Conservation (phyloP, 768 basidiomycete species). For the Lactifluus piperatus region DNA sequence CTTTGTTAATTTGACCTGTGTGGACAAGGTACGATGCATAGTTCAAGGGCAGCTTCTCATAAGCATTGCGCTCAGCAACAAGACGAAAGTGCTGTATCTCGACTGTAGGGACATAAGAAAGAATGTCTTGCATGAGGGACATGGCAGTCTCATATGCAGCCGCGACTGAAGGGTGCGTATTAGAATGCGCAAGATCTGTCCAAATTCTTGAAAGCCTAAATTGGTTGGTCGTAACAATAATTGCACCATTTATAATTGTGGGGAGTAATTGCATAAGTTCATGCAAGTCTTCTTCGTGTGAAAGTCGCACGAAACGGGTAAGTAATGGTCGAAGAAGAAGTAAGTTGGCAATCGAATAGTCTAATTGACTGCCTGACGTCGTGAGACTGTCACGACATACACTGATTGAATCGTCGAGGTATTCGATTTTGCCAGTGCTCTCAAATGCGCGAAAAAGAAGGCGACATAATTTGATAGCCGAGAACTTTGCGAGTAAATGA, state of each 20-base stretch:
- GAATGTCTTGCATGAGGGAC: background rate
- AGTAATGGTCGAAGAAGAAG: background rate
- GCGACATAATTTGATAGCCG: accelerated
- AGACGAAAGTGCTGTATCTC: background rate
- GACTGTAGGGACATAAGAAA: background rate
- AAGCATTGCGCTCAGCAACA: background rate
- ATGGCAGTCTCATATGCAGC: background rate
- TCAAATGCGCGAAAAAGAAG: background rate
- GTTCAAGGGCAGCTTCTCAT: background rate
- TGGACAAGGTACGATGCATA: background rate
- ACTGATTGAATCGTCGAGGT: background rate
- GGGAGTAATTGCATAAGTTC: background rate
- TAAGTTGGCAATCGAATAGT: too few relatives aligned
- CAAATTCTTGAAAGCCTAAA: background rate
- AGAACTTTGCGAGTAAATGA: too few relatives aligned
- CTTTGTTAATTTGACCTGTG: background rate
- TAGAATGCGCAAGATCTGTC: background rate
- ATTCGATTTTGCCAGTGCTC: background rate
- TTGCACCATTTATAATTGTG: background rate
- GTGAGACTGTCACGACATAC: background rate
- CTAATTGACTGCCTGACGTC: too few relatives aligned
- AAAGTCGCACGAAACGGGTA: background rate
- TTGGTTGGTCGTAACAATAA: background rate
- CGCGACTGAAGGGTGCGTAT: background rate
- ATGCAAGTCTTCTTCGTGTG: background rate